Evolutionary conservation across 2,329 filamentous ascomycete species (phyloP).

Genomic region (Fusarium bactridioides): DNA sequence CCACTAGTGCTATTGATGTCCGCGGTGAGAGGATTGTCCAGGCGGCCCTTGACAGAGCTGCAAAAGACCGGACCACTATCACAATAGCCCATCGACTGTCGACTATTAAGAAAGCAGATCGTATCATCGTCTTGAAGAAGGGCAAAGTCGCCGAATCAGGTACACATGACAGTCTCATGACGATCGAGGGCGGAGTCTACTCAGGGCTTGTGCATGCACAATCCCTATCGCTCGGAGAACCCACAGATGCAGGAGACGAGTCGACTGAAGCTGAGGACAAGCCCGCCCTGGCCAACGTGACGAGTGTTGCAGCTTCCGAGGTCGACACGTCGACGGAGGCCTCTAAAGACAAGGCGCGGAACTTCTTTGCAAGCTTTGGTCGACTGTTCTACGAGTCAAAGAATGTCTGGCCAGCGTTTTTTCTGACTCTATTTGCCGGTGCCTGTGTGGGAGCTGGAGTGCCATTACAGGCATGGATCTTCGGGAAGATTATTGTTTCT

Average conservation of each 20-base stretch:
- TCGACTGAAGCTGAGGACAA: constrained; percentile 52
- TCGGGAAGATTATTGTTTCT: constrained; percentile 60
- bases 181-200: constrained; percentile 69
- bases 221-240: constrained; percentile 62
- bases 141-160: constrained; percentile 78
- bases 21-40: constrained; percentile 69
- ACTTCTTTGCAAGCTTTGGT: constrained; percentile 62
- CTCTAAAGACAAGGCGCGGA: constrained; percentile 47
- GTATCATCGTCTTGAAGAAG: constrained; percentile 78
- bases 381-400: constrained; percentile 65
- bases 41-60: constrained; percentile 67
- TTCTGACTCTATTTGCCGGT: constrained; percentile 57
- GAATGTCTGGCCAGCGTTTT: constrained; percentile 59
- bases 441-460: constrained; percentile 54
- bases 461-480: constrained; percentile 63
- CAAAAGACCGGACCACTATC: constrained; percentile 71
- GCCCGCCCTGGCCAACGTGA: constrained; percentile 53
- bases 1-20: constrained; percentile 71
- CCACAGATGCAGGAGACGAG: constrained; percentile 47
- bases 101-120: constrained; percentile 79
- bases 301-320: constrained; percentile 54
- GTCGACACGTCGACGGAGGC: constrained; percentile 33
- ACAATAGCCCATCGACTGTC: constrained; percentile 79
- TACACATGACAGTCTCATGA: constrained; percentile 75
- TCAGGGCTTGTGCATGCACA: constrained; percentile 72